phyloP scores from a whole-genome alignment of 2,329 filamentous ascomycete species.

The Cytospora piceicola region DNA sequence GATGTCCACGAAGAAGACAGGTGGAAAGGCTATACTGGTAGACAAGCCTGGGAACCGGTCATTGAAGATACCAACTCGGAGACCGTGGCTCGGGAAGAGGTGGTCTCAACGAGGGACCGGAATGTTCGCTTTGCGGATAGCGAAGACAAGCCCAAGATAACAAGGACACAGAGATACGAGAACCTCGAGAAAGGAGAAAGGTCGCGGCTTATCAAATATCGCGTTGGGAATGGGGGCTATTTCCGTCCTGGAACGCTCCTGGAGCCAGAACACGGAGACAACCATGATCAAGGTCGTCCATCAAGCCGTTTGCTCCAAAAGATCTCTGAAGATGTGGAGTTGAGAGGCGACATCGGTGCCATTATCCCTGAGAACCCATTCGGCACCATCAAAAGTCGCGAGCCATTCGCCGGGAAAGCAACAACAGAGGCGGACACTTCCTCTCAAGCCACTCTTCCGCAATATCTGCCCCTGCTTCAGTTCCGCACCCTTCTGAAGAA shows the following conservation, averaged over 20 bases:
- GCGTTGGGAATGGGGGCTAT: neutral
- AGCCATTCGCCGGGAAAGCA: neutral
- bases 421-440: neutral
- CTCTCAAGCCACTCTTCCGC: neutral
- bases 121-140: neutral
- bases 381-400: neutral
- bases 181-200: neutral
- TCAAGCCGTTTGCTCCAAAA: neutral
- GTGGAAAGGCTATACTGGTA: neutral
- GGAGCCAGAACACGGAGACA: neutral
- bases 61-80: neutral
- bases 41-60: neutral
- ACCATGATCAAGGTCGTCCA: neutral
- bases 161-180: neutral
- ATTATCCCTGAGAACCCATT: neutral
- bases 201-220: neutral
- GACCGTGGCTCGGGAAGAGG: too few species aligned
- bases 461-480: slow-evolving; percentile 36
- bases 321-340: neutral
- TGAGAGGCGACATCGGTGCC: neutral
- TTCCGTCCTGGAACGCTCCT: neutral
- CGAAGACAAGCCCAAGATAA: neutral
- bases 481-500: slow-evolving; percentile 35
- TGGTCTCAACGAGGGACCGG: neutral
- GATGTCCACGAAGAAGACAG: neutral